A percentile compares a stretch with the other conserved stretches of the same genome.
These are phyloP conservation scores for Trichosphaerium sp. DNA, from an alignment of 78 protist species.

Conservation along the genomic window DNA sequence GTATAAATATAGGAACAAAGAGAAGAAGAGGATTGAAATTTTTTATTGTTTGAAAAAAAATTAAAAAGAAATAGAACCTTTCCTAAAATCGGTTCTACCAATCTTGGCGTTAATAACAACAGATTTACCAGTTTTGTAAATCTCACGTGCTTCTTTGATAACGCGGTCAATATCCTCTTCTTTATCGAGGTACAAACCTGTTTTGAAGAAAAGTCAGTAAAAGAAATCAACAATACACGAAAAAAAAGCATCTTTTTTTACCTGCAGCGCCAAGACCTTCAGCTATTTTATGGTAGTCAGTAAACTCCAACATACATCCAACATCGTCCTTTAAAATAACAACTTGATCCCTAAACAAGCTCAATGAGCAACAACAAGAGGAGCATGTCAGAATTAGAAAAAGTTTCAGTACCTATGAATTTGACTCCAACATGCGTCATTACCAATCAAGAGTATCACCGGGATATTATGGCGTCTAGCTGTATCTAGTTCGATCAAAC, in stretches of 20 bases:
- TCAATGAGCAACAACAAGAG: no score
- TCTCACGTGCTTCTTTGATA: neutral
- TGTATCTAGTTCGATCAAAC: constrained; percentile 60
- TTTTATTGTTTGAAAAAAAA: no score
- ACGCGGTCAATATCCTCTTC: no score
- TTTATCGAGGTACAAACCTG: no score
- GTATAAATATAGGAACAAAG: no score
- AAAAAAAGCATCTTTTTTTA: no score
- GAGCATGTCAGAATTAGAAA: no score
- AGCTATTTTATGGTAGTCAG: constrained; percentile 30
- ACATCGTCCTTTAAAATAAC: constrained; percentile 24
- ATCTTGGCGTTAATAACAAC: constrained; percentile 59
- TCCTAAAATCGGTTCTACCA: constrained; percentile 53
- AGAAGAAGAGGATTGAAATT: no score
- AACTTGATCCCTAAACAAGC: no score
- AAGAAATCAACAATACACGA: no score
- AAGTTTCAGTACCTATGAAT: constrained; percentile 43
- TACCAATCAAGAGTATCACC: constrained; percentile 60
- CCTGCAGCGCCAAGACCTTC: constrained; percentile 63
- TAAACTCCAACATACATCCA: constrained; percentile 37
- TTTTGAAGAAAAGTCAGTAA: no score
- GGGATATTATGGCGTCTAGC: constrained; percentile 34
- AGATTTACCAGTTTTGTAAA: constrained; percentile 11
- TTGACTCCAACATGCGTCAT: constrained; percentile 72
- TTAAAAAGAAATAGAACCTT: constrained; percentile 63